Evolutionary conservation across 768 basidiomycete genomes (phyloP), one percentile per base, ranked within the genome.

Genomic region (Kwoniella sp.): DNA sequence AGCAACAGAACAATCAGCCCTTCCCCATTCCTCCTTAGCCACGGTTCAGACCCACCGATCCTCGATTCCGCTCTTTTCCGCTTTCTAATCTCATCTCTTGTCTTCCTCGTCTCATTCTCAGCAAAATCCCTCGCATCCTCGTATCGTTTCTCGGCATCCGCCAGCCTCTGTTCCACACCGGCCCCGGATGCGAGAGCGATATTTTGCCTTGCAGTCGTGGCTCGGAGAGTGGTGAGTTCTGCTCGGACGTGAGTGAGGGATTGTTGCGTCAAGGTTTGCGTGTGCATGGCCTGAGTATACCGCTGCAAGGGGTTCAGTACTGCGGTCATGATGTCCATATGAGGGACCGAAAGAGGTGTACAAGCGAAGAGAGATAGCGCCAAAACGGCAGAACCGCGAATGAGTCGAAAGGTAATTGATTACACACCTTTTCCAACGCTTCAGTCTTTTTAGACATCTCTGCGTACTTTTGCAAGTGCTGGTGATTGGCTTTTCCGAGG

Each of bases 251-350:
- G 74, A 0, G 79, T 78, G 34, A 80, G 69, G 38, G 77, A 75
- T 63, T 78, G 77, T 58, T 80, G 77, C 25, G 79, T 77, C 4
- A 80, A 57, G 0, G 72, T 77, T 47, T 78, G 79, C 26, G 79
- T 77, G 54, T 78, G 77, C 31, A 78, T 65, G 2, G 77, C 65
- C 70, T 77, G 77, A 1, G 77, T 78, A 23, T 78, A 75, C 13
- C 77, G 66, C 78, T 77, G 58, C 25, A 51, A n/a, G 29, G 56
- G 51, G 48, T 48, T 59, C 22, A 55, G 55, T 25, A 28, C 47
- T 26, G 62, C 52, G 30, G 52, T 48, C 4, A n/a, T 26, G 20
- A 13, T 37, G 26, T 12, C 4, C 13, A 45, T 12, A 29, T 48
- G 45, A 34, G 23, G 37, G 23, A 4, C 25, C 7, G 53, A n/a